These are phyloP conservation scores for Artemisia tridentata DNA, from an alignment of 129 eudicot species.

Conservation along the genomic window DNA sequence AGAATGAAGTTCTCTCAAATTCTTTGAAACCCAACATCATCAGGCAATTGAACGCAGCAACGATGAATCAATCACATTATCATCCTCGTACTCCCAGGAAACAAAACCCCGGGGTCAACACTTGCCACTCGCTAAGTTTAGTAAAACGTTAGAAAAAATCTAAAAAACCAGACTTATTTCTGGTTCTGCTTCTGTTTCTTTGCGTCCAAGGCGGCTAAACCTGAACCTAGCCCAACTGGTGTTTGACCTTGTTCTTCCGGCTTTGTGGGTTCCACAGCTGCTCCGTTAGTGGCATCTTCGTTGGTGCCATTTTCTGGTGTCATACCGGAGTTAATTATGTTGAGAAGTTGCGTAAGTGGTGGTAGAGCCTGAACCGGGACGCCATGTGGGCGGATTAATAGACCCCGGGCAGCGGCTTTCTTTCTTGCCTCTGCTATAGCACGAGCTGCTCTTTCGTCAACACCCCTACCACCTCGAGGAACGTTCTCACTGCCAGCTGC, in stretches of 20 bases:
- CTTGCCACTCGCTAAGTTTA: slow-evolving; percentile 2
- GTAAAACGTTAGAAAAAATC: slow-evolving; percentile 31
- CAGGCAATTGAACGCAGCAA: slow-evolving; percentile 5
- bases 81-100: slow-evolving; percentile 17
- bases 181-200: slow-evolving; percentile 54
- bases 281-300: slow-evolving; percentile 33
- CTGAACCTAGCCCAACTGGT: slow-evolving; percentile 81
- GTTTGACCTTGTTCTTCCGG: slow-evolving; percentile 37
- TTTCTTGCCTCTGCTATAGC: slow-evolving; percentile 79
- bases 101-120: background rate
- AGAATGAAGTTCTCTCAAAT: slow-evolving; percentile 25
- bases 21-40: slow-evolving; percentile 21
- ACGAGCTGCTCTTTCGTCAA: slow-evolving; percentile 80
- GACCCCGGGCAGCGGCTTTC: slow-evolving; percentile 90
- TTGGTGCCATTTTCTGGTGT: slow-evolving; percentile 40
- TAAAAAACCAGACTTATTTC: slow-evolving; percentile 26
- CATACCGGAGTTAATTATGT: slow-evolving; percentile 58
- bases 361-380: slow-evolving; percentile 66
- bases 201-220: slow-evolving; percentile 62
- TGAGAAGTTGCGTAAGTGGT: slow-evolving; percentile 65
- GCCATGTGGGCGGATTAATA: slow-evolving; percentile 59
- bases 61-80: slow-evolving; percentile 12
- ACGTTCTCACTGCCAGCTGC: slow-evolving; percentile 42
- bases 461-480: slow-evolving; percentile 81
- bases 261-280: slow-evolving; percentile 33